Conservation (phyloP, 106 monocot genomes). For the Dendrobium catenatum region DNA sequence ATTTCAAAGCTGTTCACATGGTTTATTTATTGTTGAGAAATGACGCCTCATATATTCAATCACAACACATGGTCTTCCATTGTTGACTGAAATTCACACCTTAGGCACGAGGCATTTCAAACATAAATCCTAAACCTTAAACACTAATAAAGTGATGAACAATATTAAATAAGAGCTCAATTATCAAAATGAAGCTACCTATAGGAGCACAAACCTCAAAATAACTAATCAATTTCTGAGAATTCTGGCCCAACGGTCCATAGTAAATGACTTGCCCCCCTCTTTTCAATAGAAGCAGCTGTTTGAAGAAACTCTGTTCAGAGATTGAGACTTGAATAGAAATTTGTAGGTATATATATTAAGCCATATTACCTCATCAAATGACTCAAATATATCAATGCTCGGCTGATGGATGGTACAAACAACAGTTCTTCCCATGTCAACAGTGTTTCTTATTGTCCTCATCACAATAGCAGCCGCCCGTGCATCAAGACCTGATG, state of each 20-base stretch:
- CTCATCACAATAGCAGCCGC: constrained; percentile 66
- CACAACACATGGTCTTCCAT: too few species aligned
- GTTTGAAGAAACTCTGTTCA: neutral
- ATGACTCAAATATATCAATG: constrained; percentile 58
- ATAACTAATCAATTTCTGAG: neutral
- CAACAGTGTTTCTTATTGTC: constrained; percentile 49
- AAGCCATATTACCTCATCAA: constrained; percentile 43
- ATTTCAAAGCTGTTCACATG: too few species aligned
- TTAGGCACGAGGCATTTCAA: too few species aligned
- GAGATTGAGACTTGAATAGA: neutral
- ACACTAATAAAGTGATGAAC: too few species aligned
- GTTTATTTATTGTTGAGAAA: too few species aligned
- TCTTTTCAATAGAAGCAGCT: constrained; percentile 5
- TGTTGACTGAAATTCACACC: too few species aligned
- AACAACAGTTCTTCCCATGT: constrained; percentile 58
- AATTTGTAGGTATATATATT: neutral
- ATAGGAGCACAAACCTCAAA: neutral
- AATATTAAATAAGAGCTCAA: neutral
- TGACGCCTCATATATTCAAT: too few species aligned
- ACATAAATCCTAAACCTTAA: too few species aligned
- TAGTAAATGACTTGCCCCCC: neutral
- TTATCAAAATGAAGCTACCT: neutral
- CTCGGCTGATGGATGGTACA: constrained; percentile 66
- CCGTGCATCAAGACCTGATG: constrained; percentile 60
- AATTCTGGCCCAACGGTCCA: neutral